Conservation (phyloP, 305 asterid species). For the Fraxinus angustifolia region DNA sequence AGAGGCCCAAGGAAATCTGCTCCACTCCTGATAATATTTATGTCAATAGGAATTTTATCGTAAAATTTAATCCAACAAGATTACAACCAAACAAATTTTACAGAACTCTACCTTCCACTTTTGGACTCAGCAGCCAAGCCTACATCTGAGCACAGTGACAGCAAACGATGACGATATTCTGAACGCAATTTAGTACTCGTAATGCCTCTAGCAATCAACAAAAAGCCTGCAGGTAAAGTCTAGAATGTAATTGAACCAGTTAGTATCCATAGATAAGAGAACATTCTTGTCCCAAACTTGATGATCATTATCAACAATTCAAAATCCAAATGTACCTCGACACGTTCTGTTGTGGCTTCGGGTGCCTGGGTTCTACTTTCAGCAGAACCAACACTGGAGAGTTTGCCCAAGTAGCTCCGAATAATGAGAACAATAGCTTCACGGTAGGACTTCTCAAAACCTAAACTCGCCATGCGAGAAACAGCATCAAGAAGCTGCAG, state of each 20-base stretch:
- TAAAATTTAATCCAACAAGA: slow-evolving; percentile 23
- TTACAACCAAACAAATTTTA: slow-evolving; percentile 23
- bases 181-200: slow-evolving; percentile 68
- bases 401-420: slow-evolving; percentile 88
- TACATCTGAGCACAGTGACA: slow-evolving; percentile 97
- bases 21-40: slow-evolving; percentile 77
- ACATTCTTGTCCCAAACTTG: slow-evolving; percentile 18
- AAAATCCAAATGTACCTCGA: slow-evolving; percentile 60
- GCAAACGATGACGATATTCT: slow-evolving; percentile 92
- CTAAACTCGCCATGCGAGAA: slow-evolving; percentile 99
- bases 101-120: slow-evolving; percentile 71
- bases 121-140: slow-evolving; percentile 98
- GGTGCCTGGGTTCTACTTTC: slow-evolving; percentile 80
- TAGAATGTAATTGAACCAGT: slow-evolving; percentile 80
- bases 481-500: slow-evolving; percentile 99
- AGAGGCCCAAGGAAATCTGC: slow-evolving; percentile 99
- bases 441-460: slow-evolving; percentile 95
- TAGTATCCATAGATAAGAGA: slow-evolving; percentile 49
- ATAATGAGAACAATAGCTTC: slow-evolving; percentile 93
- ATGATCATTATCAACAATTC: slow-evolving; percentile 17
- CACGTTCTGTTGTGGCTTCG: slow-evolving; percentile 94
- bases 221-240: slow-evolving; percentile 99
- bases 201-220: slow-evolving; percentile 76
- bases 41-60: slow-evolving; percentile 24
- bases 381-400: slow-evolving; percentile 77